phyloP scores from a whole-genome alignment of 2,329 filamentous ascomycete genomes.

The Hymenoscyphus fructigenus region DNA sequence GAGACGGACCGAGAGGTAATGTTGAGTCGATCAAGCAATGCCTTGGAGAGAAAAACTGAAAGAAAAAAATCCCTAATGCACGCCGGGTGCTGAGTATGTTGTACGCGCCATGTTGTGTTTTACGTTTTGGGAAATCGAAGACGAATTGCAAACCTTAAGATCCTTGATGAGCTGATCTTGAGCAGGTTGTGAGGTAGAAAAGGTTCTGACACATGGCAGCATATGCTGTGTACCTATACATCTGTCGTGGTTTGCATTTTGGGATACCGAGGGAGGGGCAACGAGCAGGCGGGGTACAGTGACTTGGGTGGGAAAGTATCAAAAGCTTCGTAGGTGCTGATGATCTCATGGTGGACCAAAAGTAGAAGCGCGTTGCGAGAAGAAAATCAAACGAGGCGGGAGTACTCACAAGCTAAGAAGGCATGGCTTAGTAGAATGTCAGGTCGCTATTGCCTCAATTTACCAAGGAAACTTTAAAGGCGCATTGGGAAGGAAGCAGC shows the following conservation, averaged over 20 bases:
- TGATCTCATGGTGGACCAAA: neutral
- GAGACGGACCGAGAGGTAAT: slow-evolving; percentile 1
- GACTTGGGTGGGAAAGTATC: neutral
- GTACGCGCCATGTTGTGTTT: slow-evolving; percentile 8
- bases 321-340: neutral
- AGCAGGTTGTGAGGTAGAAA: neutral
- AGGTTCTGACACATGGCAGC: slow-evolving; percentile 2
- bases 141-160: neutral
- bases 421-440: neutral
- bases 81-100: neutral
- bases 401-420: neutral
- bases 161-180: neutral
- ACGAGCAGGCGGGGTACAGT: neutral
- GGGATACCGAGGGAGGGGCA: slow-evolving; percentile 1
- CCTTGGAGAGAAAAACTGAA: neutral
- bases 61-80: neutral
- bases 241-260: slow-evolving; percentile 5
- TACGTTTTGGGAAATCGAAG: slow-evolving; percentile 2
- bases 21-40: neutral
- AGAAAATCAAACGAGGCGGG: neutral
- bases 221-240: slow-evolving; percentile 4
- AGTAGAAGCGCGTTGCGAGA: neutral
- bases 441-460: neutral
- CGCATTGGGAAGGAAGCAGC: neutral
- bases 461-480: neutral